Evolutionary conservation across 352 stramenopile genomes (phyloP).

Genomic region (Aphanomyces invadans): DNA sequence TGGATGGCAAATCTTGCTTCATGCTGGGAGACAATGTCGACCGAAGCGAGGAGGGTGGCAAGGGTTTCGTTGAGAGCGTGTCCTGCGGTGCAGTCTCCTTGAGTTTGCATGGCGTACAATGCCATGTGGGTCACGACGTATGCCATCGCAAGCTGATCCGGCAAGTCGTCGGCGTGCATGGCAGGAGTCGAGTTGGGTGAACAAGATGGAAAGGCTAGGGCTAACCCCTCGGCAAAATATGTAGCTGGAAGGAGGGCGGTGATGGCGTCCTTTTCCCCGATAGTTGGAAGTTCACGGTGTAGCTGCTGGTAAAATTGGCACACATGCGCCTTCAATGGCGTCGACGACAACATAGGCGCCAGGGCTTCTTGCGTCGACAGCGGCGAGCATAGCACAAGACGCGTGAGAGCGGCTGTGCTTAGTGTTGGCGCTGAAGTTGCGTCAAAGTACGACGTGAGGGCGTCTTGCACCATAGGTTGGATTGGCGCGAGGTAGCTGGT

Average conservation of each 20-base stretch:
- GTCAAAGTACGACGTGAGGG: background rate
- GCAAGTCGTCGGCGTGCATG: background rate
- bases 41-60: background rate
- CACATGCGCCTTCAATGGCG: background rate
- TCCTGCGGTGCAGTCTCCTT: background rate
- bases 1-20: constrained; percentile 19
- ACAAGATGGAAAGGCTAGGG: background rate
- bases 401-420: background rate
- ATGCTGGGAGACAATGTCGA: background rate
- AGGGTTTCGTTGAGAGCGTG: background rate
- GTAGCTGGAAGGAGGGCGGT: background rate
- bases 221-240: background rate
- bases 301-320: background rate
- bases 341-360: background rate
- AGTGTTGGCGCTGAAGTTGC: background rate
- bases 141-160: background rate
- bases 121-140: constrained; percentile 2
- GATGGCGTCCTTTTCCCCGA: background rate
- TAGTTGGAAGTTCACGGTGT: background rate
- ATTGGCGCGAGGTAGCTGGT: background rate
- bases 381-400: background rate
- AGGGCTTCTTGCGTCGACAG: background rate
- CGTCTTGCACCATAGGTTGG: background rate
- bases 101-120: background rate
- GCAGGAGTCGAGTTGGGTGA: background rate